phyloP scores from a whole-genome alignment of 108 stramenopile genomes.

The Epipyxis sp. region DNA sequence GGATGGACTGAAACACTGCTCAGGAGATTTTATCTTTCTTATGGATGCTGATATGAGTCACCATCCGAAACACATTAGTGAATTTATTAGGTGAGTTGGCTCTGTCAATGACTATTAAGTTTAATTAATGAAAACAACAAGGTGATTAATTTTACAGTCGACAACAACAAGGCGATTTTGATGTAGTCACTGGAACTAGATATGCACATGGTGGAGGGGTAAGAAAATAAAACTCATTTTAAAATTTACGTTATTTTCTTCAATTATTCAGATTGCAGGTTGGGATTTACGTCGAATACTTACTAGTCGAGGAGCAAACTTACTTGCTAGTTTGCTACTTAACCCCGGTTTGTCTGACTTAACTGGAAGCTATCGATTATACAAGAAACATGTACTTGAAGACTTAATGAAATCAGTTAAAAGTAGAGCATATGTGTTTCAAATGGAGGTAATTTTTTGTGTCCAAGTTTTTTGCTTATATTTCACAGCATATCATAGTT shows the following conservation, averaged over 20 bases:
- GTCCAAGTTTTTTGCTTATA: not conserved
- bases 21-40: slow-evolving; percentile 79
- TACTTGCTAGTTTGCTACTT: slow-evolving; percentile 84
- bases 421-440: slow-evolving; percentile 93
- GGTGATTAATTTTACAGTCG: slow-evolving; percentile 8
- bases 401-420: slow-evolving; percentile 73
- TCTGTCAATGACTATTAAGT: not conserved
- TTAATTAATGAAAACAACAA: slow-evolving; percentile 51
- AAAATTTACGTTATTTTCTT: not conserved
- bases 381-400: slow-evolving; percentile 77
- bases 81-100: slow-evolving; percentile 76
- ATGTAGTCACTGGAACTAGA: slow-evolving; percentile 92
- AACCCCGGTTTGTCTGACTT: slow-evolving; percentile 85
- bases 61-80: slow-evolving; percentile 91
- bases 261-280: slow-evolving; percentile 46
- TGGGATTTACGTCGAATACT: slow-evolving; percentile 81
- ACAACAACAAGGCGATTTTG: slow-evolving; percentile 53
- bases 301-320: slow-evolving; percentile 88
- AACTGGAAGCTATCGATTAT: slow-evolving; percentile 92
- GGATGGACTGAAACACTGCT: slow-evolving; percentile 71
- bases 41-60: slow-evolving; percentile 98
- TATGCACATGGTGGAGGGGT: slow-evolving; percentile 88
- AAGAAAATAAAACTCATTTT: slow-evolving; percentile 46
- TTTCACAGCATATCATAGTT: no score
- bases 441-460: slow-evolving; percentile 99